Evolutionary conservation across 2,329 filamentous ascomycete genomes (phyloP), one percentile per base, ranked within the genome.

Genomic region (Aspergillus udagawae): DNA sequence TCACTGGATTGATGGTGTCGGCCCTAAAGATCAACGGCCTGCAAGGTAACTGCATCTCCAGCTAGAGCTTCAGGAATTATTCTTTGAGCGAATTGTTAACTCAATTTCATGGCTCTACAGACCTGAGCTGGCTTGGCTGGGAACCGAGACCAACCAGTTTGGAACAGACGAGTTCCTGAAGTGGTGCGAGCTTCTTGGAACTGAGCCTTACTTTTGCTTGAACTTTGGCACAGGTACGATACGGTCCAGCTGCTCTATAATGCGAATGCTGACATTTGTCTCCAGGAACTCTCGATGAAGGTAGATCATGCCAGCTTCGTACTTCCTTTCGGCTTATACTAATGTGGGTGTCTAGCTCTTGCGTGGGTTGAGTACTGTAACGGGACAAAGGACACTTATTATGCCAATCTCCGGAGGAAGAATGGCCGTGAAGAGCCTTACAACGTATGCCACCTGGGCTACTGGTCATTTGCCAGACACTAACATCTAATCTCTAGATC

Each of bases 321-420:
- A 27, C 9, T 27, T 29, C 53, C 6, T 50, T 23, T 17, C n/a
- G 23, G n/a, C 2, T 27, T 10, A 23, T 47, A 55, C 56, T 53
- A 51, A 51, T 12, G 12, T 7, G 38, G 8, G 8, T 25, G 51
- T 35, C 32, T 62, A 83, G 83, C 83, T 38, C 80, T 93, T 32
- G 89, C 82, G 10, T 94, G 90, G 90, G 79, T 94, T 21, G 90
- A 94, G 70, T 94, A 94, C 78, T 94, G 91, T 79, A 94, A 94
- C 75, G 86, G 86, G 2, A 84, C 82, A n/a, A 80, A 82, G 55
- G 83, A 92, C 73, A 92, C 88, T 9, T 83, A 93, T 78, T 94
- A 91, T 71, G 90, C 90, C 60, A 92, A 93, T 69, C 79, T 92
- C 51, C 85, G 91, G 32, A 83, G 90, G 12, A 81, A 87, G 65